These are phyloP conservation scores for Pyracantha coccinea DNA, from an alignment of 331 rosid genomes.

Conservation along the genomic window DNA sequence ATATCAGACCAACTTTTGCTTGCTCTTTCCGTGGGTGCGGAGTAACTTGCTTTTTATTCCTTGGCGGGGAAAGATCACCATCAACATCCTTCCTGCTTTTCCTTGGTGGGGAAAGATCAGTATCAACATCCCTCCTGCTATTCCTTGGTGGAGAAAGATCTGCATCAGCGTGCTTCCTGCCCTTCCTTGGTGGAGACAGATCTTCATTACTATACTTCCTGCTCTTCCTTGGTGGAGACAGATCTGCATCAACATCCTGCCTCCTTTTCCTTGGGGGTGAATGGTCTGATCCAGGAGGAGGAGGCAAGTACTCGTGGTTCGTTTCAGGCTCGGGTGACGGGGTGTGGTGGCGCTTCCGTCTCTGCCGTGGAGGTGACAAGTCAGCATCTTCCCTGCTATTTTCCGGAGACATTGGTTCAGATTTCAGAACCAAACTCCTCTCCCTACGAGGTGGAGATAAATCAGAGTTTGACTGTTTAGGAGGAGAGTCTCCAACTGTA, in stretches of 20 bases:
- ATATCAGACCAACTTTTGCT: conserved; percentile 58
- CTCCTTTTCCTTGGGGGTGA: conserved; percentile 64
- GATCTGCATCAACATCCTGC: conserved; percentile 18
- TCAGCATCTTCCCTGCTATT: conserved; percentile 26
- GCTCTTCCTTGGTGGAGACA: conserved; percentile 55
- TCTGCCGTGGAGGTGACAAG: conserved; percentile 44
- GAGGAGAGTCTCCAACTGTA: conserved; percentile 46
- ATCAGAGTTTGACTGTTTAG: conserved; percentile 23
- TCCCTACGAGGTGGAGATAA: conserved; percentile 61
- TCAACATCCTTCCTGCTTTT: conserved; percentile 33
- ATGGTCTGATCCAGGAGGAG: conserved; percentile 32
- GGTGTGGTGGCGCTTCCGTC: conserved; percentile 26
- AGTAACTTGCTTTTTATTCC: conserved; percentile 44
- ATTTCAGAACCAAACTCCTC: conserved; percentile 43
- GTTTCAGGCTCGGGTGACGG: conserved; percentile 39
- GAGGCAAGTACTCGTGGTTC: conserved; percentile 17
- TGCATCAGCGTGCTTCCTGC: conserved; percentile 20
- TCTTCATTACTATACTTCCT: conserved; percentile 10
- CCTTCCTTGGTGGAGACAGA: conserved; percentile 71
- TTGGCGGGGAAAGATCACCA: conserved; percentile 56
- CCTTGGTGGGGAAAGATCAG: conserved; percentile 80
- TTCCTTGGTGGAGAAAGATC: conserved; percentile 77
- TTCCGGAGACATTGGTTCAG: conserved; percentile 23
- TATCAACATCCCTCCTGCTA: conserved; percentile 23
- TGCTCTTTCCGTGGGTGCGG: conserved; percentile 28